Evolutionary conservation across 495 filamentous ascomycete genomes (phyloP), one percentile per base, ranked within the genome.

Genomic region (Podospora comata): DNA sequence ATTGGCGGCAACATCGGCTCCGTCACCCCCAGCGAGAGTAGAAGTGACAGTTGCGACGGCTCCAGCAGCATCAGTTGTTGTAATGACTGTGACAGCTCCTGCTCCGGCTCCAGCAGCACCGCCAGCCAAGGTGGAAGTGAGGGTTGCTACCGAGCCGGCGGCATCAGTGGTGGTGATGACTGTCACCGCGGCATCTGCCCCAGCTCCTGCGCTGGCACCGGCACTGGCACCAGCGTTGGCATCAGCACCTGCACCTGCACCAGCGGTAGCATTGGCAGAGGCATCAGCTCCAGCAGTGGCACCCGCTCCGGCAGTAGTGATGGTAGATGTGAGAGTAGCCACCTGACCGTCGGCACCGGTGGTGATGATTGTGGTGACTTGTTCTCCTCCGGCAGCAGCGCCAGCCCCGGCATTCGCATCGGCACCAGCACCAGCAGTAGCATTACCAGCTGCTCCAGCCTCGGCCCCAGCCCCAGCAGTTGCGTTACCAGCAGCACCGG

Each of bases 141-240:
- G 60, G 9, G 57, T 32, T 7, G 61, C 56, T 4, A 60, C 30
- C 0, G 23, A 27, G 0, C 67, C 67, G 5, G 48, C 34, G 11
- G 67, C 67, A 57, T 69, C 62, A n/a, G 56, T 60, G 20, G 60
- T 32, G 4, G 67, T 72, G 28, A 48, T 23, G n/a, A 69, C 69
- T 19, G 55, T 58, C 7, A 26, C 55, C 3, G 55, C 55, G 55
- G 16, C 55, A 58, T 9, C 23, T 32, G n/a, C 19, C 5, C n/a
- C 55, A 4, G 26, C 61, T 18, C 23, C 63, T 15, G 19, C 63
- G 16, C 11, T 15, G 2, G n/a, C 60, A 18, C 1, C 23, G 2
- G 54, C 23, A 60, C 56, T 55, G 19, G 27, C 32, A 58, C 16
- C n/a, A 20, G 59, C 59, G 6, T 13, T 15, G 4, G 39, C 39